These are phyloP conservation scores for Striga asiatica DNA, from an alignment of 257 asterid species.

Conservation along the genomic window DNA sequence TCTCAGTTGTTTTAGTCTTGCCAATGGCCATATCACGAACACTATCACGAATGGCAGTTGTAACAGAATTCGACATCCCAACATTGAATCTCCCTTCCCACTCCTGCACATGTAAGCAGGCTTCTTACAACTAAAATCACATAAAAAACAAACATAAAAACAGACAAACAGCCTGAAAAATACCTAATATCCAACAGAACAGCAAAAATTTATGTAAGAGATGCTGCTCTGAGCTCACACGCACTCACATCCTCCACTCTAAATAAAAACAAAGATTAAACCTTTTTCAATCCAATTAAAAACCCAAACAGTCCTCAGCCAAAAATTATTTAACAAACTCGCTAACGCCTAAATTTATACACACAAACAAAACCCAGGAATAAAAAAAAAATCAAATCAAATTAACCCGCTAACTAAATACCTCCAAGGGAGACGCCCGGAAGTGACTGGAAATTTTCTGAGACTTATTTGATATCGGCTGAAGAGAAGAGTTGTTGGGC, in stretches of 20 bases:
- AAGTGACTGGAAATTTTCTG: slow-evolving; percentile 56
- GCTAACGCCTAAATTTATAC: background rate
- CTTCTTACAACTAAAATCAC: background rate
- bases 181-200: background rate
- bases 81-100: slow-evolving; percentile 89
- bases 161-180: background rate
- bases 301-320: background rate
- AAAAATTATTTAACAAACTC: no score
- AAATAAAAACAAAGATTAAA: background rate
- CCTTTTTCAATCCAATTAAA: background rate
- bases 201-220: background rate
- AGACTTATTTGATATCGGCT: slow-evolving; percentile 76
- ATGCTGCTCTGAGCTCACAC: background rate
- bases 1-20: slow-evolving; percentile 67
- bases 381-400: background rate
- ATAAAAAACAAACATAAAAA: background rate
- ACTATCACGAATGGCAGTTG: slow-evolving; percentile 93
- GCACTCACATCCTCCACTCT: no score
- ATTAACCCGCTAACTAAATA: slow-evolving; percentile 2
- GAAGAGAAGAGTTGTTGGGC: slow-evolving; percentile 59
- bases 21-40: slow-evolving; percentile 94
- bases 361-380: no score
- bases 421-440: slow-evolving; percentile 88
- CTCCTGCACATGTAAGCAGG: slow-evolving; percentile 41
- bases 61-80: slow-evolving; percentile 92